phyloP scores from a whole-genome alignment of 2,329 filamentous ascomycete species.

The Beauveria australis region DNA sequence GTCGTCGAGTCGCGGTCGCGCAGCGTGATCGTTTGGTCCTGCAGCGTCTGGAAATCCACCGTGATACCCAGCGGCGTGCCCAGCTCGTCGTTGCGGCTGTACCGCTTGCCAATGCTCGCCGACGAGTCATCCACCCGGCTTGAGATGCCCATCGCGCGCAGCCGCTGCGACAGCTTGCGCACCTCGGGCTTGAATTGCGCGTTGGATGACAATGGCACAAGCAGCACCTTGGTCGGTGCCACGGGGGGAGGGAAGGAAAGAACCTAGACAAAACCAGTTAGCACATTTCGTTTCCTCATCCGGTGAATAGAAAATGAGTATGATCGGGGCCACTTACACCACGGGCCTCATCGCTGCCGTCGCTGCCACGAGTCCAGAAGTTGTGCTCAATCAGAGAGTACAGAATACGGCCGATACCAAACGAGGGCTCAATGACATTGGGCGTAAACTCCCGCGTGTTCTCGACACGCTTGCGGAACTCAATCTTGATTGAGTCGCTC shows the following conservation, averaged over 20 bases:
- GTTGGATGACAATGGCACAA: conserved; percentile 81
- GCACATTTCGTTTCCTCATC: neutral
- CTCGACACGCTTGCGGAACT: conserved; percentile 74
- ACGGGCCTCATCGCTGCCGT: conserved; percentile 62
- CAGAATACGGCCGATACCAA: conserved; percentile 90
- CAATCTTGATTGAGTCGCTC: conserved; percentile 73
- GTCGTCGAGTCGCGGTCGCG: conserved; percentile 84
- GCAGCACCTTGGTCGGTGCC: conserved; percentile 90
- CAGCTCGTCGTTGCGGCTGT: conserved; percentile 89
- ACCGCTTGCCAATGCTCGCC: conserved; percentile 89
- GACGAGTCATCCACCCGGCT: conserved; percentile 85
- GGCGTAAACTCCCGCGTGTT: conserved; percentile 86
- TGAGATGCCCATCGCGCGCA: conserved; percentile 69
- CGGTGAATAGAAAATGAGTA: neutral
- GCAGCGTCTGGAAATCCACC: conserved; percentile 88
- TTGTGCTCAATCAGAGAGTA: conserved; percentile 90
- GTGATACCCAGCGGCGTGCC: conserved; percentile 92
- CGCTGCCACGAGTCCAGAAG: conserved; percentile 75
- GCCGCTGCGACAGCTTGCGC: conserved; percentile 62
- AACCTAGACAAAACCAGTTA: conserved; percentile 29
- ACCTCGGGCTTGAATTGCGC: conserved; percentile 72
- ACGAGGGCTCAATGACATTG: conserved; percentile 95
- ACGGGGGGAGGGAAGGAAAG: conserved; percentile 53
- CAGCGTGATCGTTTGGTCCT: conserved; percentile 80
- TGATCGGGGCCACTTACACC: conserved; percentile 53